Conservation (phyloP, 495 filamentous ascomycete genomes). For the Aspergillus diversus region DNA sequence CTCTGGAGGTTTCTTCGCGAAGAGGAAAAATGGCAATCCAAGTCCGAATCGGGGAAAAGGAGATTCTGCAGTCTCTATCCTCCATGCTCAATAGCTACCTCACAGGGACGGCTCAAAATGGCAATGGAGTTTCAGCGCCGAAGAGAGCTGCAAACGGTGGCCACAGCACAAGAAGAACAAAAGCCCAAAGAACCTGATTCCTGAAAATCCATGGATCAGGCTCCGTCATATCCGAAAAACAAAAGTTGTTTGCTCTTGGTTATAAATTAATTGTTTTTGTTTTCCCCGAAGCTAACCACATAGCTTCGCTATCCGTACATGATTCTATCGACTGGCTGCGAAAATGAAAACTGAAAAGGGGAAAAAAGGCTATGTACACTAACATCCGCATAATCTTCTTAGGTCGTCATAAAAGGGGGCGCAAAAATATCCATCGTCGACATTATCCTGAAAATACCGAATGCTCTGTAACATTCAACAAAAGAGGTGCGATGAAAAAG, state of each 20-base stretch:
- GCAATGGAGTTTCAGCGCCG: constrained; percentile 20
- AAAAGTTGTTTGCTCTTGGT: constrained; percentile 34
- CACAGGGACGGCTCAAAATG: constrained; percentile 21
- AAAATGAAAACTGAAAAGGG: constrained; percentile 14
- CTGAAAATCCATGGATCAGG: neutral
- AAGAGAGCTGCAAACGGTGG: constrained; percentile 30
- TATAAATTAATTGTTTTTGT: constrained; percentile 32
- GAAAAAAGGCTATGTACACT: constrained; percentile 49
- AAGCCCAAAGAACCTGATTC: constrained; percentile 40
- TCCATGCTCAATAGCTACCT: constrained; percentile 37
- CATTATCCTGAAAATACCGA: constrained; percentile 30
- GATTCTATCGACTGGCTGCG: constrained; percentile 30
- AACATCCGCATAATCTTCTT: constrained; percentile 35
- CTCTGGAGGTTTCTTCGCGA: constrained; percentile 31
- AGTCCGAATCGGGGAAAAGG: constrained; percentile 82
- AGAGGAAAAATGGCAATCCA: constrained; percentile 70
- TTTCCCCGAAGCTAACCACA: constrained; percentile 44
- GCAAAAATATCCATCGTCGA: constrained; percentile 31
- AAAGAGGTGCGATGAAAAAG: constrained; percentile 28
- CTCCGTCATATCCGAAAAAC: constrained; percentile 3
- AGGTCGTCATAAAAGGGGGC: constrained; percentile 24
- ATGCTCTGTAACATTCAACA: constrained; percentile 22
- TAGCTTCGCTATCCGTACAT: constrained; percentile 48
- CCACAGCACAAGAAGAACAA: constrained; percentile 41
- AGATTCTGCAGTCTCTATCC: constrained; percentile 58